These are phyloP conservation scores for Pelargonium citronellum DNA, from an alignment of 441 rosid genomes.

Conservation along the genomic window DNA sequence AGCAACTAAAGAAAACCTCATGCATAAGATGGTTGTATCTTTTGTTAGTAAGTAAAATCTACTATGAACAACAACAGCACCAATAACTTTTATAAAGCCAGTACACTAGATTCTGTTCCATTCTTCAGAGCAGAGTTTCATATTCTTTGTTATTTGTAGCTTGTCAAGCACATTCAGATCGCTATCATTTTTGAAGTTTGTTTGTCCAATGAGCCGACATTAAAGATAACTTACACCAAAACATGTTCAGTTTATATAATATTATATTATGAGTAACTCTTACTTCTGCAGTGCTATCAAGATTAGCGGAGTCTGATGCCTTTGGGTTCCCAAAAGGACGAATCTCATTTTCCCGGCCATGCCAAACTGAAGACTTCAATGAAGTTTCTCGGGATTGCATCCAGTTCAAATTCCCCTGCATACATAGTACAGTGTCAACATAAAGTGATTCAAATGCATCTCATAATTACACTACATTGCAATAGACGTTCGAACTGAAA, in stretches of 20 bases:
- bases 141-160: neutral
- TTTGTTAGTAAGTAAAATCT: neutral
- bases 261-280: conserved; percentile 22
- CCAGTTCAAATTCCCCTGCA: conserved; percentile 97
- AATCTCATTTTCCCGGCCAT: conserved; percentile 89
- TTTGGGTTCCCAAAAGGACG: conserved; percentile 93
- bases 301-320: conserved; percentile 97
- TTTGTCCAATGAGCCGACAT: neutral
- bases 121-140: neutral
- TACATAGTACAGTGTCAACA: conserved; percentile 20
- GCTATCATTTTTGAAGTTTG: neutral
- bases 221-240: neutral
- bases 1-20: neutral
- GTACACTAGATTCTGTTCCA: neutral
- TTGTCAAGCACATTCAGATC: conserved; percentile 1
- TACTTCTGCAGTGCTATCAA: conserved; percentile 97
- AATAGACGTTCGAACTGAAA: conserved; percentile 15
- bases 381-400: conserved; percentile 97
- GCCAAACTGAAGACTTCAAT: conserved; percentile 93
- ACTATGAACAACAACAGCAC: neutral
- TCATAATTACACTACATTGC: conserved; percentile 14
- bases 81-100: neutral
- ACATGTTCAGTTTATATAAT: neutral
- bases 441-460: conserved; percentile 19
- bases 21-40: neutral